Evolutionary conservation across 345 rosid species (phyloP).

Genomic region (Brassica carinata): DNA sequence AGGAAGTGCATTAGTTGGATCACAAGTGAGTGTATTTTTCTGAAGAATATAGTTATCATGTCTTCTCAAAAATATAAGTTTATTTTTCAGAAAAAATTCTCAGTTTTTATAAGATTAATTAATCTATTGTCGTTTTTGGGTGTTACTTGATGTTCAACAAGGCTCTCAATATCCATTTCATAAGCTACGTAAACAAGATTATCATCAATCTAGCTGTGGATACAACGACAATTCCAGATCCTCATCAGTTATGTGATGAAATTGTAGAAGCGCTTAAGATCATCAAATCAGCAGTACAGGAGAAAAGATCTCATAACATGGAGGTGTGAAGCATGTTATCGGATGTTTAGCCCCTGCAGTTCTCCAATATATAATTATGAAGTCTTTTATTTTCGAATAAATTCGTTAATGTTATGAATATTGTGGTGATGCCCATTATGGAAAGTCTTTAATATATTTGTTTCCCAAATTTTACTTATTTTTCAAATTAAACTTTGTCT

Average conservation of each 20-base stretch:
- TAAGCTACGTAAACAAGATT: conserved; percentile 70
- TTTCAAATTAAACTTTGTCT: too few species aligned
- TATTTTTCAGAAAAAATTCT: background rate
- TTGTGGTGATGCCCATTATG: too few species aligned
- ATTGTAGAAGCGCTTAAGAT: conserved; percentile 53
- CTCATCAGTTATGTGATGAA: conserved; percentile 63
- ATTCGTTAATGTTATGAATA: background rate
- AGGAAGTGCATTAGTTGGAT: conserved; percentile 54
- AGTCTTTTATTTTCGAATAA: background rate
- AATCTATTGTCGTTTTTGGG: conserved; percentile 47
- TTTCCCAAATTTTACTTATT: too few species aligned
- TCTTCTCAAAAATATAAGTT: background rate
- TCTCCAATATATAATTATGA: background rate
- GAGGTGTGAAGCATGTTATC: conserved; percentile 5
- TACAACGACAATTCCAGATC: conserved; percentile 62
- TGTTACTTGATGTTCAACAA: conserved; percentile 41
- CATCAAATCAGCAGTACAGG: conserved; percentile 42
- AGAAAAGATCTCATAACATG: background rate
- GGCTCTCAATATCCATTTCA: conserved; percentile 74
- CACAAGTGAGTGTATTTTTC: conserved; percentile 44
- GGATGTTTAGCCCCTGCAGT: background rate
- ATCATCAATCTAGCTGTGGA: conserved; percentile 61
- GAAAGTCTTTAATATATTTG: too few species aligned
- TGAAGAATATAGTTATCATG: background rate
- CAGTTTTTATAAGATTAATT: background rate